phyloP scores from a whole-genome alignment of 225 moss, liverwort and hornwort genomes.

The Pleurozium schreberi region DNA sequence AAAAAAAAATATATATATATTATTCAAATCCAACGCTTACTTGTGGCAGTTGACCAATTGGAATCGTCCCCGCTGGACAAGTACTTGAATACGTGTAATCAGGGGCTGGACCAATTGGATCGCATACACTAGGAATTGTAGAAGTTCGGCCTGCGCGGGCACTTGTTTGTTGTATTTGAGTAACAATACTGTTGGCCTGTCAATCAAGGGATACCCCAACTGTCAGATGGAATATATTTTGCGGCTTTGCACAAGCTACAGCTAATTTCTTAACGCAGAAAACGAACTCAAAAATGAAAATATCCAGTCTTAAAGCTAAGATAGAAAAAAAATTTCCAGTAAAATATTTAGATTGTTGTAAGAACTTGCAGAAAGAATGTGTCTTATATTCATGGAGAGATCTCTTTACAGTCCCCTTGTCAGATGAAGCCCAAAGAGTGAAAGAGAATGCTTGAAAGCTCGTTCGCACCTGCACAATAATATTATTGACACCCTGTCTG shows the following conservation, averaged over 20 bases:
- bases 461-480: constrained; percentile 13
- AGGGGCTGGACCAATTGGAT: constrained; percentile 58
- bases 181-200: constrained; percentile 42
- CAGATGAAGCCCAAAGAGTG: background rate
- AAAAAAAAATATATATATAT: background rate
- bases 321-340: background rate
- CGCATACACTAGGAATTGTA: constrained; percentile 18
- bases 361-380: background rate
- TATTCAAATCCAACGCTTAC: constrained; percentile 10
- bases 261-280: background rate
- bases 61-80: constrained; percentile 39
- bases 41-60: constrained; percentile 48
- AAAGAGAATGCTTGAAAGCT: background rate
- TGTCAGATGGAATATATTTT: background rate
- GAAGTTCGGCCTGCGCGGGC: background rate
- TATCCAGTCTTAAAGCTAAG: background rate
- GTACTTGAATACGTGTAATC: constrained; percentile 12
- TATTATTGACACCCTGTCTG: constrained; percentile 26
- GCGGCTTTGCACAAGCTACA: background rate
- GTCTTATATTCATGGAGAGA: background rate
- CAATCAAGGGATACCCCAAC: background rate
- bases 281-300: background rate
- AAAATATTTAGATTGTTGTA: background rate
- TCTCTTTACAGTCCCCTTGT: no score
- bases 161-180: constrained; percentile 6